Evolutionary conservation across 495 filamentous ascomycete species (phyloP), one percentile per base, ranked within the genome.

Genomic region (Penicillium silybi): DNA sequence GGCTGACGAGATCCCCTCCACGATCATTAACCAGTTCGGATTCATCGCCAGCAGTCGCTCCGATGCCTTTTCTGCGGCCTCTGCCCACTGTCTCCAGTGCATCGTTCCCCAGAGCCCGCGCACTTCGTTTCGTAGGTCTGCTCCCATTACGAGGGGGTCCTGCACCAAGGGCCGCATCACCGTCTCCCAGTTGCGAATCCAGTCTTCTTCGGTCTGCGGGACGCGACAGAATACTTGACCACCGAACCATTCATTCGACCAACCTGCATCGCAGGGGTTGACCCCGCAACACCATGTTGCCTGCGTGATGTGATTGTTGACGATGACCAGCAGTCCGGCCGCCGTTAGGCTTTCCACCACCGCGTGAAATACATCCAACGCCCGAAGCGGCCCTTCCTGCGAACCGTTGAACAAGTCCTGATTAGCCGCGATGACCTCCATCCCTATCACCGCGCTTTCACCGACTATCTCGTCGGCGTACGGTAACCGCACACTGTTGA

Each of bases 401-500:
- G 2, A 6, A 25, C 32, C 26, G 5, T 75, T 72, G 9, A 77
- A 53, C 27, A 85, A 67, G 52, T 85, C 82, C 39, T 66, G 69
- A 43, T 85, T 85, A 2, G 74, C 75, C 16, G 65, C 52, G 16
- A 85, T 54, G 22, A 79, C 56, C n/a, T 72, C 65, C 13, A 70
- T 64, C 16, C 65, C 53, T 27, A 85, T 69, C 7, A 63, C 52
- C 2, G 80, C 80, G 52, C 84, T 83, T 0, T 58, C 41, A 4
- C 72, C 67, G 34, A 84, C 80, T 68, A 84, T 74, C 69, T 85
- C 80, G 56, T 85, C 82, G 10, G 73, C 68, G 64, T 85, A 85
- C 6, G 82, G 81, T 45, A 85, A 54, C 7, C 82, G 71, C n/a
- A 85, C 82, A 57, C 78, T 81, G 66, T 85, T 85, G 69, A 85